These are phyloP conservation scores for Kwoniella sp. DNA, from an alignment of 768 basidiomycete species.

Conservation along the genomic window DNA sequence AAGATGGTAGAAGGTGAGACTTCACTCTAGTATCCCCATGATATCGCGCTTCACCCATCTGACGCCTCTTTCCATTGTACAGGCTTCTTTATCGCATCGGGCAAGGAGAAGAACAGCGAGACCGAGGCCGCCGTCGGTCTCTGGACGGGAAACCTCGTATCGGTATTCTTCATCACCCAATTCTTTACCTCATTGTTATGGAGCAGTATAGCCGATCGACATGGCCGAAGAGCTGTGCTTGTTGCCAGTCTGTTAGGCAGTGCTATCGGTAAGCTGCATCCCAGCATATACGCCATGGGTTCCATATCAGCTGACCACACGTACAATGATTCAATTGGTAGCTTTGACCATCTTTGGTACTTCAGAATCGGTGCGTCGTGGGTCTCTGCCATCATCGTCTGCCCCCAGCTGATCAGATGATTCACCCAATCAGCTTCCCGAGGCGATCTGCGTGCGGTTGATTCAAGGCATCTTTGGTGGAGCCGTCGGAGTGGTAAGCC, in stretches of 20 bases:
- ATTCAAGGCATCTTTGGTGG: constrained; percentile 91
- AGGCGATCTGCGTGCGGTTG: constrained; percentile 83
- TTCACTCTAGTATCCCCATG: neutral
- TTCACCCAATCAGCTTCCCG: constrained; percentile 64
- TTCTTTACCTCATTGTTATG: constrained; percentile 93
- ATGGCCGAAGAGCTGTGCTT: constrained; percentile 82
- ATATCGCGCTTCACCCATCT: neutral
- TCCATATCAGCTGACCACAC: constrained; percentile 7
- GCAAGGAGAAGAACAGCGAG: constrained; percentile 63
- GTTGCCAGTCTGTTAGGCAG: constrained; percentile 70
- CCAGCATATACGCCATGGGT: no score
- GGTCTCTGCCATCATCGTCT: constrained; percentile 54
- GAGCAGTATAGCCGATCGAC: constrained; percentile 93
- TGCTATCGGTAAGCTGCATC: constrained; percentile 60
- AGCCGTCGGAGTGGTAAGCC: constrained; percentile 81
- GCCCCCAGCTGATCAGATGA: constrained; percentile 67
- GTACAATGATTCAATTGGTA: constrained; percentile 7
- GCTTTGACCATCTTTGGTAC: constrained; percentile 56
- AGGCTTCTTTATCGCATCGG: constrained; percentile 52
- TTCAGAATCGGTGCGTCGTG: constrained; percentile 44
- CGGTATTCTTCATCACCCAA: constrained; percentile 94
- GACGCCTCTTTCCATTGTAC: no score
- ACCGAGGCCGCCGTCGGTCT: constrained; percentile 84
- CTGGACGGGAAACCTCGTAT: constrained; percentile 88
- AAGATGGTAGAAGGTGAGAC: constrained; percentile 85